phyloP scores from a whole-genome alignment of 352 stramenopile species.

The Globisporangium solare region DNA sequence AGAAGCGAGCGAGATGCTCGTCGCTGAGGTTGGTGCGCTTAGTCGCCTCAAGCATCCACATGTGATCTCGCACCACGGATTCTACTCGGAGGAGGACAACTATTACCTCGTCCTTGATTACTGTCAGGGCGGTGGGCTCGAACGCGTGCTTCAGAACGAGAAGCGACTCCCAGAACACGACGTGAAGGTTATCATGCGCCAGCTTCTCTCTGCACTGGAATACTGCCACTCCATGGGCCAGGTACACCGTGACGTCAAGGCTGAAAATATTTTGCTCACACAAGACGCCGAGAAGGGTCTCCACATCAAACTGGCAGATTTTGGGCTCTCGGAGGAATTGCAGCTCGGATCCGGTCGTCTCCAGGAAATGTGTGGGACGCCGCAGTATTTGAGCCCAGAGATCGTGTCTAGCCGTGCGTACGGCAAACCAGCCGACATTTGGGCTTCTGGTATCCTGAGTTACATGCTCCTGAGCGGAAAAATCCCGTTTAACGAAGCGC shows the following conservation, averaged over 20 bases:
- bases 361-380: slow-evolving; percentile 92
- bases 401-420: slow-evolving; percentile 90
- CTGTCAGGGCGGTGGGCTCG: slow-evolving; percentile 77
- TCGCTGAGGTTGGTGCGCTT: slow-evolving; percentile 63
- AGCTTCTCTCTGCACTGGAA: slow-evolving; percentile 67
- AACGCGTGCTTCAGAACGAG: slow-evolving; percentile 61
- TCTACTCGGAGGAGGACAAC: slow-evolving; percentile 71
- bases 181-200: slow-evolving; percentile 68
- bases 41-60: slow-evolving; percentile 74
- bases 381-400: slow-evolving; percentile 96
- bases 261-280: slow-evolving; percentile 83
- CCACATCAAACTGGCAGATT: slow-evolving; percentile 89
- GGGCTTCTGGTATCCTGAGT: slow-evolving; percentile 93
- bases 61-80: slow-evolving; percentile 77
- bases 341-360: slow-evolving; percentile 85
- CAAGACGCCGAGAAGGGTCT: slow-evolving; percentile 51
- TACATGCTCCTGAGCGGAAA: slow-evolving; percentile 86
- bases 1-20: slow-evolving; percentile 59
- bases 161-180: slow-evolving; percentile 59
- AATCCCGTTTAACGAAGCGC: slow-evolving; percentile 52
- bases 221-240: slow-evolving; percentile 89
- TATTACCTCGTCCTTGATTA: slow-evolving; percentile 88
- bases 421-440: slow-evolving; percentile 92
- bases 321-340: slow-evolving; percentile 88
- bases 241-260: slow-evolving; percentile 86